Conservation (phyloP, 1,139 yeast genomes). For the Pichia inconspicua region DNA sequence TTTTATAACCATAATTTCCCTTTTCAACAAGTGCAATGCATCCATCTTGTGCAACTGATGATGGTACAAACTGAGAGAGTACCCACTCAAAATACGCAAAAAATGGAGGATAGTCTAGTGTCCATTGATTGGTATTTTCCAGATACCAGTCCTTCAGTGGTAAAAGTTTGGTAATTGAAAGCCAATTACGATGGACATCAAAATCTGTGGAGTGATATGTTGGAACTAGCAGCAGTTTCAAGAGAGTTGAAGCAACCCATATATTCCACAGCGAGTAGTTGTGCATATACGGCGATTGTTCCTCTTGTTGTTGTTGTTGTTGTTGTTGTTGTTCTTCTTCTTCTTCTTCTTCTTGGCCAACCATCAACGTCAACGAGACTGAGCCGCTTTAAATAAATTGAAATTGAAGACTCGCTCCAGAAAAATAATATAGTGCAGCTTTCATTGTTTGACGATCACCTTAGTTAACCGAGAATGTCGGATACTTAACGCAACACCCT, state of each 20-base stretch:
- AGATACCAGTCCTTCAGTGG: constrained; percentile 79
- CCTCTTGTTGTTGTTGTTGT: neutral
- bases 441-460: neutral
- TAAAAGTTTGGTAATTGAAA: constrained; percentile 76
- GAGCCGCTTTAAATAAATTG: neutral
- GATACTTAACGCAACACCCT: neutral
- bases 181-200: constrained; percentile 96
- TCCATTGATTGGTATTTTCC: constrained; percentile 87
- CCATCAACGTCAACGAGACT: too few relatives aligned
- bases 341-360: too few relatives aligned
- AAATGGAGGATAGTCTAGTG: constrained; percentile 94
- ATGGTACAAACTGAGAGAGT: constrained; percentile 65
- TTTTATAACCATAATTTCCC: constrained; percentile 69
- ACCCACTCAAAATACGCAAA: constrained; percentile 92
- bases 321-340: neutral
- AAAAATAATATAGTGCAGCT: neutral
- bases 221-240: constrained; percentile 44
- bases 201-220: constrained; percentile 82
- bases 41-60: constrained; percentile 58
- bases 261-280: constrained; percentile 52
- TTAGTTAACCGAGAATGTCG: neutral
- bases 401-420: neutral
- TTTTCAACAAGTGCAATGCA: constrained; percentile 59
- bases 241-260: constrained; percentile 52
- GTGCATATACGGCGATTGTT: constrained; percentile 6